A percentile compares a stretch with the other conserved stretches of the same genome.
phyloP scores from a whole-genome alignment of 306 rosid species.

The Castanea sativa region DNA sequence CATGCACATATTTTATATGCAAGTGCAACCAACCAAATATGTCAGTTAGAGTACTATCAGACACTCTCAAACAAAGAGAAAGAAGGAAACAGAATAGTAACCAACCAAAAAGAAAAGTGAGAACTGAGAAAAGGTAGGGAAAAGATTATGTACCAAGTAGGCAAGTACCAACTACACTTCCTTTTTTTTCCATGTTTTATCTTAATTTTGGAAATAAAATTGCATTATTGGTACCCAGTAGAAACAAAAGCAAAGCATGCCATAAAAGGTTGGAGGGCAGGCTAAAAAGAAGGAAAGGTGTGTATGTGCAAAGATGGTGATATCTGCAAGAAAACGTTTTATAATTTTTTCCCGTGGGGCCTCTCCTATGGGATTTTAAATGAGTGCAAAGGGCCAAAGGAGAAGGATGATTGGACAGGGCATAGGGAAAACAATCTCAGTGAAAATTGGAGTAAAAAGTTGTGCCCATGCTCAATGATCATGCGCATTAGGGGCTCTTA shows the following conservation, averaged over 20 bases:
- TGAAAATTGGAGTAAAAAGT: not conserved
- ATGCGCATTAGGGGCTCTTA: too few species aligned
- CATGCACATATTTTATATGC: not conserved
- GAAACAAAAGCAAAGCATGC: conserved; percentile 30
- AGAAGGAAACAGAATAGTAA: too few species aligned
- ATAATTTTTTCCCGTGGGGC: conserved; percentile 8
- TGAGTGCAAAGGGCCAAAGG: not conserved
- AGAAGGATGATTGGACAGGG: conserved; percentile 15
- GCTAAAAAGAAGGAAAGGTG: conserved; percentile 18
- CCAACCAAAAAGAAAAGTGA: not conserved
- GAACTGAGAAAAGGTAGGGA: not conserved
- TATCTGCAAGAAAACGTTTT: not conserved
- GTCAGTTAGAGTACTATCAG: not conserved
- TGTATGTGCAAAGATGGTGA: conserved; percentile 19
- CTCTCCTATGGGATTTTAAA: conserved; percentile 2
- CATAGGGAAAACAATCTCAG: too few species aligned
- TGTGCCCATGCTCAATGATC: not conserved
- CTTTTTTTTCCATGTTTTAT: not conserved
- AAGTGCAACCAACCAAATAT: not conserved
- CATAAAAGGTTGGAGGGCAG: conserved; percentile 20
- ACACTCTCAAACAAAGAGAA: not conserved
- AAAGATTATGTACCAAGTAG: not conserved
- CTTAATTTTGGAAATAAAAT: conserved; percentile 9
- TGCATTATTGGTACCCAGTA: not conserved
- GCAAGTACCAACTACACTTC: not conserved